A percentile compares a stretch with the other conserved stretches of the same genome.
Conservation (phyloP, 2,329 filamentous ascomycete genomes). For the Penicillium rolfsii region DNA sequence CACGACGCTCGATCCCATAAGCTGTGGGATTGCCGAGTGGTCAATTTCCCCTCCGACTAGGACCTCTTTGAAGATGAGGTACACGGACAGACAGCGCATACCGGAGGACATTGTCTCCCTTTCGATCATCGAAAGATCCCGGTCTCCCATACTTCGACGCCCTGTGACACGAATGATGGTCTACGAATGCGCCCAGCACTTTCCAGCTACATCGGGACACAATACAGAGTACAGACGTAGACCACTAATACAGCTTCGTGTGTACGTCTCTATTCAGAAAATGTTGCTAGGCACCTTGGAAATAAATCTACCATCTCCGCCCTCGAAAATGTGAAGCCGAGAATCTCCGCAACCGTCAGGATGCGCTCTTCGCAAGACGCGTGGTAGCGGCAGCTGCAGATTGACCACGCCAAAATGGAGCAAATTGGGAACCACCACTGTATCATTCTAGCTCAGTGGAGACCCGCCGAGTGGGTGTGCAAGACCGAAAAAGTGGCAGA, state of each 20-base stretch:
- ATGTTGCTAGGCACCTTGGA: not conserved
- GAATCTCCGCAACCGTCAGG: not conserved
- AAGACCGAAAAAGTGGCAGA: constrained; percentile 31
- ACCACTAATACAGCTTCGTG: not conserved
- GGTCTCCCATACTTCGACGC: not conserved
- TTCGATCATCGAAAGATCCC: not conserved
- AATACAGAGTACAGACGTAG: not conserved
- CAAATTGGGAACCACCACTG: constrained; percentile 17
- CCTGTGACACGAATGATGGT: not conserved
- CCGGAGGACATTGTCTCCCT: not conserved
- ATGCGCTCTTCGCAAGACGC: constrained; percentile 38
- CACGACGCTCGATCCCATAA: constrained; percentile 7
- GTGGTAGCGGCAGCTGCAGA: constrained; percentile 43
- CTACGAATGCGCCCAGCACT: too few species aligned
- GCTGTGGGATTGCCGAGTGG: constrained; percentile 10
- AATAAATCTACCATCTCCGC: not conserved
- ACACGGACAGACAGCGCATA: not conserved
- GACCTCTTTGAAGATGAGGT: not conserved
- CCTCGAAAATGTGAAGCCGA: not conserved
- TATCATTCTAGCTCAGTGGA: constrained; percentile 34
- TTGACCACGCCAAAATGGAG: constrained; percentile 10
- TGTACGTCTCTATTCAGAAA: not conserved
- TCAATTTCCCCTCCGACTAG: constrained; percentile 20
- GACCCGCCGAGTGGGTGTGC: constrained; percentile 27
- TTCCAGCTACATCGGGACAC: not conserved